Percentiles rank a stretch among this genome's conserved stretches.
phyloP scores from a whole-genome alignment of 2,329 filamentous ascomycete genomes.

The Trichoderma afroharzianum region DNA sequence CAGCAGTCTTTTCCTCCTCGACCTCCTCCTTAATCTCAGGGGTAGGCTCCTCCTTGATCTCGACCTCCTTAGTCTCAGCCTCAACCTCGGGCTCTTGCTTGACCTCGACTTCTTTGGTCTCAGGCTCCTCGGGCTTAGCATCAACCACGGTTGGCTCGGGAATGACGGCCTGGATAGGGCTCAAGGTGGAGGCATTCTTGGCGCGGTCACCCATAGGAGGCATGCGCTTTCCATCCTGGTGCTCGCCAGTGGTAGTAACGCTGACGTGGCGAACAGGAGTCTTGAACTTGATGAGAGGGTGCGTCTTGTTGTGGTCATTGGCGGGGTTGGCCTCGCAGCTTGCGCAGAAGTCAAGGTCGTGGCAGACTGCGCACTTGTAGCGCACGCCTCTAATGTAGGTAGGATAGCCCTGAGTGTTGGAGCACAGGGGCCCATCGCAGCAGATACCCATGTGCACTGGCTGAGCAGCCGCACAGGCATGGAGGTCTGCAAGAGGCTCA shows the following conservation, averaged over 20 bases:
- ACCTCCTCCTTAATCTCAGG: constrained; percentile 22
- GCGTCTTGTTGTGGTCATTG: constrained; percentile 89
- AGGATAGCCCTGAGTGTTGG: constrained; percentile 47
- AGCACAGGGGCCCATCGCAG: constrained; percentile 91
- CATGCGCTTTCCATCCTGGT: constrained; percentile 61
- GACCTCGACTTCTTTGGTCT: constrained; percentile 30
- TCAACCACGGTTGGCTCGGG: constrained; percentile 69
- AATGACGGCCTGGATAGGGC: constrained; percentile 46
- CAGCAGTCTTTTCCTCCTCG: constrained; percentile 25
- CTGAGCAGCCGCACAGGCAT: constrained; percentile 21
- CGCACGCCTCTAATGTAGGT: constrained; percentile 81
- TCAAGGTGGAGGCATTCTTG: constrained; percentile 40
- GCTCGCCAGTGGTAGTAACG: constrained; percentile 79
- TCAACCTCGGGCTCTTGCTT: constrained; percentile 19
- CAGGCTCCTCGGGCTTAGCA: constrained; percentile 57
- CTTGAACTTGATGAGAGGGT: constrained; percentile 96
- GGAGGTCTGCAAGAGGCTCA: constrained; percentile 52
- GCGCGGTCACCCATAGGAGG: constrained; percentile 67
- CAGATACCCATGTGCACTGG: constrained; percentile 77
- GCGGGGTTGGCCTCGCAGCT: constrained; percentile 84
- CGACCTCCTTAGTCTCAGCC: neutral
- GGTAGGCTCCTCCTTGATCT: constrained; percentile 17
- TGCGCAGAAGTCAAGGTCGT: constrained; percentile 93
- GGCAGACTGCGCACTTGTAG: constrained; percentile 96
- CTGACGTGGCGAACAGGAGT: constrained; percentile 84